These are phyloP conservation scores for Paradendryphiella salina DNA, from an alignment of 2,329 filamentous ascomycete species.

Conservation along the genomic window DNA sequence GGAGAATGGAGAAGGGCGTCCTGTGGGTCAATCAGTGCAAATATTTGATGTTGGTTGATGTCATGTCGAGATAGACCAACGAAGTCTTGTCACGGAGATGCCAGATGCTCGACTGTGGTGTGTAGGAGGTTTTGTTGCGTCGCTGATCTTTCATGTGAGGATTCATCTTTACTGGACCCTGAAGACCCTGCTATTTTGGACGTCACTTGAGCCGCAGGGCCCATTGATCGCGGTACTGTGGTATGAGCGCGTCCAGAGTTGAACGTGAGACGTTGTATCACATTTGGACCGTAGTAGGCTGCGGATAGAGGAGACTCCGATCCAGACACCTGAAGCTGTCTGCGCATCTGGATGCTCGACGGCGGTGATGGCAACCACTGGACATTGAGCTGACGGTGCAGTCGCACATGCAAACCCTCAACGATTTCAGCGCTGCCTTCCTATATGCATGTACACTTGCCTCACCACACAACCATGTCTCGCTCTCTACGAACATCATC, in stretches of 20 bases:
- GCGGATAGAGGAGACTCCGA: neutral
- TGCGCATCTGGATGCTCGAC: neutral
- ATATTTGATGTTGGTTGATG: slow-evolving; percentile 7
- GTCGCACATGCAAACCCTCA: too few species aligned
- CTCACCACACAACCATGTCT: neutral
- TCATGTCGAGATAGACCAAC: slow-evolving; percentile 8
- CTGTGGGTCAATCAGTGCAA: neutral
- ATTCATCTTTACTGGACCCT: slow-evolving; percentile 8
- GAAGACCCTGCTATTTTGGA: slow-evolving; percentile 1
- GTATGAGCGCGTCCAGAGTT: slow-evolving; percentile 1
- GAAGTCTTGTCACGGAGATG: neutral
- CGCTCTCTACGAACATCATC: slow-evolving; percentile 1
- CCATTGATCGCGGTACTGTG: slow-evolving; percentile 1
- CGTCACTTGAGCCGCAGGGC: slow-evolving; percentile 10
- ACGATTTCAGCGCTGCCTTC: too few species aligned
- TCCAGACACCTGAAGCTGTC: neutral
- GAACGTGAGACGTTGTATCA: neutral
- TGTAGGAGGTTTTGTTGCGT: neutral
- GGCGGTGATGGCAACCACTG: neutral
- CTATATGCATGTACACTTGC: neutral
- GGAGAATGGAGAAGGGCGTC: slow-evolving; percentile 11
- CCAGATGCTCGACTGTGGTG: neutral
- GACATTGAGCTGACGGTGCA: neutral
- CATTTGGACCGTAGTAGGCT: slow-evolving; percentile 2
- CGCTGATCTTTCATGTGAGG: neutral